Base-by-base conservation (phyloP, 257 asterid genomes). In the Jacaranda copaia region DNA sequence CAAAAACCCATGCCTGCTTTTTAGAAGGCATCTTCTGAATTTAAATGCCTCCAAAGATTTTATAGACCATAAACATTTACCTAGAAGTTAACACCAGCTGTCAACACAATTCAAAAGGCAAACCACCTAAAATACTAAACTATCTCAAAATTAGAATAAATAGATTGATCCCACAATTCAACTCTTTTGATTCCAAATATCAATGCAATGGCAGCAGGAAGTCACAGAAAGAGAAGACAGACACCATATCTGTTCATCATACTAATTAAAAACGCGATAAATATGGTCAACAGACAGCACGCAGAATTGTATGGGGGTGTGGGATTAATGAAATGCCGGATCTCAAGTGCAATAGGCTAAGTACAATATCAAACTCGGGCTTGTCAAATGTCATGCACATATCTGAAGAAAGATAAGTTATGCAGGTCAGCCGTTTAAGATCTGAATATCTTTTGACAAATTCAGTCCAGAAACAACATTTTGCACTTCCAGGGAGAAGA, bases 261-360 rank as follows among this genome's bases (percentile, higher is more conserved):
- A 25, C 32, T 25, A 25, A 25, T 25, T 25, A 25, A 25, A 25
- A 25, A 1, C 32, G 32, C 32, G 32, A 25, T 25, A 25, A 25
- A 25, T 25, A 25, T 25, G 32, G 32, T 25, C 32, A 25, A 25
- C 32, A 25, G 32, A 25, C 1, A 25, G 32, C 32, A 25, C 32
- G 32, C 32, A 25, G 2, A 25, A 25, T 25, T 25, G 32, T 25
- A 25, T 25, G 32, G 8, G 48, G 18, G 57, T 57, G 39, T 38
- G 65, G 11, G 40, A 64, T 16, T 3, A 62, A 11, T 70, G 60
- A 53, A 39, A 60, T 59, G 64, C 13, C 71, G 60, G 13, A 52
- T 38, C 65, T 61, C 65, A 70, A 72, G 72, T 39, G 20, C 16
- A 15, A 59, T 46, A 59, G 35, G 49, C 60, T 15, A 62, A 75